Base-by-base conservation (phyloP, 2,329 filamentous ascomycete species). In the Aspergillus jensenii region DNA sequence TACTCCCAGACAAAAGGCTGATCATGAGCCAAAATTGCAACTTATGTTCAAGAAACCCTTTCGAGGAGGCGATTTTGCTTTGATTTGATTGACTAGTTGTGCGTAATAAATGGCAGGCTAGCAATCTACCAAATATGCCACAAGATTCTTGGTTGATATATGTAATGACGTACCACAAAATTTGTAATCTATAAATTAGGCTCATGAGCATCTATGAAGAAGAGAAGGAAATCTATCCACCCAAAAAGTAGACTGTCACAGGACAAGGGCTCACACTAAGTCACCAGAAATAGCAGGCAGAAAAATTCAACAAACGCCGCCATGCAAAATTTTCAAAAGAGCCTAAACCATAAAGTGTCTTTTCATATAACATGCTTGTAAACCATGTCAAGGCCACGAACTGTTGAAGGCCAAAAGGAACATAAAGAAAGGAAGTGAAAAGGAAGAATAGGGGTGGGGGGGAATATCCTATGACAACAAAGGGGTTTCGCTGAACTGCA, bases 391-490 rank as follows among this genome's bases (percentile, higher is more conserved):
- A 48, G 27, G 47, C 11, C 31, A n/a, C 25, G 3, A 37, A 15
- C n/a, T 19, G 35, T 37, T 17, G 15, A 39, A 53, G 46, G 14
- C 39, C 27, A 25, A 8, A 41, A 49, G 37, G 11, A 15, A 14
- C 6, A 27, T 9, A 31, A 31, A 31, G 3, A 31, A 31, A 31
- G 9, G 27, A 31, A 25, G 27, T 14, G 19, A 8, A 35, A 49
- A 35, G 11, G 15, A 14, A 6, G 19, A 27, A 31, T 19, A 21
- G 33, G 58, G 21, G 17, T 46, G 17, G 17, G 17, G 17, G 35
- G 48, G 59, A 53, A 67, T 60, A 60, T 62, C 51, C 55, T 60
- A 45, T 54, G 56, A 58, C 44, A 60, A 62, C 37, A 64, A 60
- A 59, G 48, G 37, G 27, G 15, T 15, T 33, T 49, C 51, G 58